Percentiles rank a stretch among this genome's conserved stretches.
Evolutionary conservation across 2,329 filamentous ascomycete genomes (phyloP).

Genomic region (Paracamarosporium sp.): DNA sequence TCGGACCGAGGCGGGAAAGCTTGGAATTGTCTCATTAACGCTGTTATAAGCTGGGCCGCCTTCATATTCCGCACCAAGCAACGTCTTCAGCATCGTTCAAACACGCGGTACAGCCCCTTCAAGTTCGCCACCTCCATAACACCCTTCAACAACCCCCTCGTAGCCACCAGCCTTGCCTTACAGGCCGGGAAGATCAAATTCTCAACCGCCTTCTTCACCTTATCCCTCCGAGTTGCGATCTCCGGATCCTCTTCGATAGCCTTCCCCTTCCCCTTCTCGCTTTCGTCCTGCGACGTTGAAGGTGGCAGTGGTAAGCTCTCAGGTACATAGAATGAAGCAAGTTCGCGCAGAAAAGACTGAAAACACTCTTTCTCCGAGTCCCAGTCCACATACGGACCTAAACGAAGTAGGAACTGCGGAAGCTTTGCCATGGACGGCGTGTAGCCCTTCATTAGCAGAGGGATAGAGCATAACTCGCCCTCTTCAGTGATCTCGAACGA

Average conservation of each 20-base stretch:
- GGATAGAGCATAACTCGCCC: conserved; percentile 79
- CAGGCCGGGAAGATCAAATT: conserved; percentile 90
- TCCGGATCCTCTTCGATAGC: conserved; percentile 46
- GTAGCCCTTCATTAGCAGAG: conserved; percentile 87
- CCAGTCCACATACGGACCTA: conserved; percentile 92
- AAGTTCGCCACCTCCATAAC: conserved; percentile 89
- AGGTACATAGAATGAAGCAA: conserved; percentile 89
- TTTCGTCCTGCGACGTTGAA: conserved; percentile 47
- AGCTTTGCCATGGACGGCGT: conserved; percentile 85
- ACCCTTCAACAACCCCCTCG: conserved; percentile 75
- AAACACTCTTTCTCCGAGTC: conserved; percentile 84
- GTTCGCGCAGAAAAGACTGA: conserved; percentile 79
- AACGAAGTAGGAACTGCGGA: conserved; percentile 82
- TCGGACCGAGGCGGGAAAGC: too few species aligned
- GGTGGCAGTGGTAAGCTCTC: conserved; percentile 72
- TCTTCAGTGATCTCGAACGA: conserved; percentile 79
- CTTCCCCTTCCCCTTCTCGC: conserved; percentile 37
- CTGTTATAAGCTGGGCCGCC: too few species aligned
- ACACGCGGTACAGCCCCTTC: conserved; percentile 91
- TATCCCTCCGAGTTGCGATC: conserved; percentile 62
- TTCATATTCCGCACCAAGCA: too few species aligned
- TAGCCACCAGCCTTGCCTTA: conserved; percentile 81
- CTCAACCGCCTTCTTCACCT: conserved; percentile 80
- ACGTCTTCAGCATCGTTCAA: conserved; percentile 77
- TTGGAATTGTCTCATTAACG: too few species aligned